Percentiles rank a stretch among this genome's conserved stretches.
phyloP scores from a whole-genome alignment of 2,329 filamentous ascomycete genomes.

The Verticillium nonalfalfae region DNA sequence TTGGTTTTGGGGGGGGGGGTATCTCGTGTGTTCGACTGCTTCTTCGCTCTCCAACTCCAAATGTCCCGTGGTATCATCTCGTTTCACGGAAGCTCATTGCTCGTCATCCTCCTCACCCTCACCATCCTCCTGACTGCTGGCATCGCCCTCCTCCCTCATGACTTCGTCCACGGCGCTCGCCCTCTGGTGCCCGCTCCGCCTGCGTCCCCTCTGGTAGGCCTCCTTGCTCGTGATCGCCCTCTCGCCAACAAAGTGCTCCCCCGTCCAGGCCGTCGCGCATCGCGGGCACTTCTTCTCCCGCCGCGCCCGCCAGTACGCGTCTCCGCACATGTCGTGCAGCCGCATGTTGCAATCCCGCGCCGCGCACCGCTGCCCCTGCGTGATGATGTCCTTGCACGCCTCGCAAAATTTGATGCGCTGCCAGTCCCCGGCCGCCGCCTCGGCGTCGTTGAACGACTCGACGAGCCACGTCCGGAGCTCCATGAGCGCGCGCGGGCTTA shows the following conservation, averaged over 20 bases:
- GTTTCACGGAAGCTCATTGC: neutral
- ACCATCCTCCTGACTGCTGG: neutral
- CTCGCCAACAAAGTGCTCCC: slow-evolving; percentile 47
- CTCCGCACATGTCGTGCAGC: slow-evolving; percentile 71
- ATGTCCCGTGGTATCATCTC: neutral
- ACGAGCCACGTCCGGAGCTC: slow-evolving; percentile 80
- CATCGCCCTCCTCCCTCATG: slow-evolving; percentile 9
- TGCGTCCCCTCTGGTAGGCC: slow-evolving; percentile 37
- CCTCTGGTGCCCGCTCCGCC: slow-evolving; percentile 20
- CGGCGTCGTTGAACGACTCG: slow-evolving; percentile 81
- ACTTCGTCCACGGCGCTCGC: slow-evolving; percentile 17
- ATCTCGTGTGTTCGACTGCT: neutral
- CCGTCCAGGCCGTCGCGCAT: slow-evolving; percentile 46
- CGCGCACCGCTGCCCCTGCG: slow-evolving; percentile 71
- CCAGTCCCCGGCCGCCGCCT: slow-evolving; percentile 52
- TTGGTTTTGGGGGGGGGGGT: neutral
- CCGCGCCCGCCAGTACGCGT: slow-evolving; percentile 65
- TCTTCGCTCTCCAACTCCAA: neutral
- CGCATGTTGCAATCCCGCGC: slow-evolving; percentile 62
- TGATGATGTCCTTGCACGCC: slow-evolving; percentile 86
- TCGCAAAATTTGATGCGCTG: slow-evolving; percentile 80
- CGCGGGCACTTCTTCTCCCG: slow-evolving; percentile 58
- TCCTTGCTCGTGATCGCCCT: slow-evolving; percentile 48
- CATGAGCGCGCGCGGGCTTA: slow-evolving; percentile 73
- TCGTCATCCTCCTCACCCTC: slow-evolving; percentile 4